Evolutionary conservation across 2,329 filamentous ascomycete genomes (phyloP), one percentile per base, ranked within the genome.

Genomic region (Spiromastix sp.): DNA sequence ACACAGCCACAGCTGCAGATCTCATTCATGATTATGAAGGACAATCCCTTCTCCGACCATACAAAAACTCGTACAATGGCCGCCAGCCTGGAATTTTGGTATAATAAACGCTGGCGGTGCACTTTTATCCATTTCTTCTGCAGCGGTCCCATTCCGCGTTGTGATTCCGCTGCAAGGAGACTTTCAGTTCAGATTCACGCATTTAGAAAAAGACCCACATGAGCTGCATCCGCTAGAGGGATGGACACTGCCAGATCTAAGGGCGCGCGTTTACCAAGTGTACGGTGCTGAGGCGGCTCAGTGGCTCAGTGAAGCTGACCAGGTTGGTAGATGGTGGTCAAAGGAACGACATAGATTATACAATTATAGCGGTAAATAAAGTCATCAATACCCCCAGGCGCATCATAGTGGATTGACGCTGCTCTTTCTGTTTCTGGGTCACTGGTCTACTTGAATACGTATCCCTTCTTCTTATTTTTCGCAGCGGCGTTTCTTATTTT

Each of bases 61-160:
- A 57, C 37, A 49, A 56, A 22, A 32, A 51, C 11, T 39, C 48
- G 10, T 48, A 58, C 12, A 51, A 55, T 30, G 53, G 54, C 5
- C 54, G 57, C 3, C 39, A 37, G 20, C 48, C 21, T 58, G 55
- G 55, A 56, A 57, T 30, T 46, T 58, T 16, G 52, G 50, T 4
- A 36, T 57, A 2, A 52, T 57, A 39, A 57, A 56, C 31, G 29
- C 59, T 52, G 54, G 43, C 39, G 20, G 55, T 43, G 18, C 50
- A 43, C 43, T 81, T 83, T 56, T 68, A 72, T 34, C 67, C 71
- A 42, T 78, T 87, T 56, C 78, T 84, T 1, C 71, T 70, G 42
- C 96, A 86, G 89, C 77, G 84, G 46, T 85, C 93, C 62, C 57
- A 26, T 57, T 71, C 95, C 34, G 67, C 76, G 34, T 87, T 87